Evolutionary conservation across 805 yeast genomes (phyloP), one percentile per base, ranked within the genome.

Genomic region (Komagataella kurtzmanii): DNA sequence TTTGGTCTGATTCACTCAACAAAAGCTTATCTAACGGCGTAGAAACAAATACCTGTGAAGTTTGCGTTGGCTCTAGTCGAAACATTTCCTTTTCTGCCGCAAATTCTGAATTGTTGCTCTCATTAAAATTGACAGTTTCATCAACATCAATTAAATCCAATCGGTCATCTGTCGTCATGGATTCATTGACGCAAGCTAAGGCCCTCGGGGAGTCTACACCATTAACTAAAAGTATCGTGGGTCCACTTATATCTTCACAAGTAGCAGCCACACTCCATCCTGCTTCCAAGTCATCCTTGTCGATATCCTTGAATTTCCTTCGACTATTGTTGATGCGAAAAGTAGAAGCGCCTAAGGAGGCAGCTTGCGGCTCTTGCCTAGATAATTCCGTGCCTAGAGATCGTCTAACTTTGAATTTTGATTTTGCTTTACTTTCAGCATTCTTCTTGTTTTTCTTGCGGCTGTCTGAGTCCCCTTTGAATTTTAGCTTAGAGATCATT

Each of bases 401-500:
- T 17, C 45, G 14, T 44, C 48, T 47, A 46, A 46, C 23, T 17
- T 24, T 17, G 18, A 36, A 17, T 50, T 45, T 14, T 47, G 17
- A n/a, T 45, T 10, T 24, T 44, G 49, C 45, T 52, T 48, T 24
- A 44, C 12, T n/a, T 10, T 5, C 18, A 44, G 46, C 46, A 12
- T 19, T 51, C 44, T 45, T 52, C 51, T 59, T 64, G 17, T 50
- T 50, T 30, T 53, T 51, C 49, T 53, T 57, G 14, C 14, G 14
- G 40, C 40, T 14, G 40, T 30, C 5, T 44, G 56, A 59, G 17
- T 62, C 65, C 2, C 67, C 67, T 53, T 67, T 67, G 50, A 67
- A 67, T 3, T 54, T 52, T 8, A 67, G 57, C 53, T 63, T 66
- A 2, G 65, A 55, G 2, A 64, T 70, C 71, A 67, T 65, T 30